Base-by-base conservation (phyloP, 257 asterid species). In the Hygrophila difformis region DNA sequence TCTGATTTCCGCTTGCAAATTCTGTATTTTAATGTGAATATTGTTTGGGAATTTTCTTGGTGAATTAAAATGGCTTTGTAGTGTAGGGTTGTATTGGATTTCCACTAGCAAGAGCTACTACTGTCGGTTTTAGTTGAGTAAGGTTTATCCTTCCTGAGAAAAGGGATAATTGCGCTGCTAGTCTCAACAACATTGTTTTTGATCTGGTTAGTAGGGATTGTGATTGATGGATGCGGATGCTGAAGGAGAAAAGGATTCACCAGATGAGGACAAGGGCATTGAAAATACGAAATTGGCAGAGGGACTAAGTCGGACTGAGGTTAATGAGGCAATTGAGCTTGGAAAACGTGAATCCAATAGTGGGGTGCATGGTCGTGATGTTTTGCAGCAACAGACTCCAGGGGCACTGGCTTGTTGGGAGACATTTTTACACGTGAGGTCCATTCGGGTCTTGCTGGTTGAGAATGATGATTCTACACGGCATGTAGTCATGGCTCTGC, bases 391-490 rank as follows among this genome's bases (percentile, higher is more conserved):
- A 55, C 82, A 52, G 53, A 34, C 69, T 57, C 92, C 55, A 44
- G 73, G 81, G 24, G 29, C 76, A 7, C 60, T 47, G 12, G 71
- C 64, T 18, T 60, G 73, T 53, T 84, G 97, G 97, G 93, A 85
- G 60, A 76, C 72, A 50, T 88, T 88, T 75, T 93, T 88, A 67
- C 89, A 79, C 54, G 76, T 88, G 54, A 74, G 88, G 55, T 52
- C 97, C 52, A 75, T 88, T 53, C 73, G 73, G 57, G 97, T 84
- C 51, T 56, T 88, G 62, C 76, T 88, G 58, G 96, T 88, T 74
- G 97, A 88, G 66, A 60, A 71, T 39, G 97, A 88, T 59, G 81
- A 81, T 62, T 88, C 72, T 47, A 88, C 97, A 0, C 81, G 97
- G 29, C 93, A 76, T 60, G 68, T 88, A 34, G 93, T 88, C 64